These are phyloP conservation scores for Phytophthora megakarya DNA, from an alignment of 352 stramenopile species.

Conservation along the genomic window DNA sequence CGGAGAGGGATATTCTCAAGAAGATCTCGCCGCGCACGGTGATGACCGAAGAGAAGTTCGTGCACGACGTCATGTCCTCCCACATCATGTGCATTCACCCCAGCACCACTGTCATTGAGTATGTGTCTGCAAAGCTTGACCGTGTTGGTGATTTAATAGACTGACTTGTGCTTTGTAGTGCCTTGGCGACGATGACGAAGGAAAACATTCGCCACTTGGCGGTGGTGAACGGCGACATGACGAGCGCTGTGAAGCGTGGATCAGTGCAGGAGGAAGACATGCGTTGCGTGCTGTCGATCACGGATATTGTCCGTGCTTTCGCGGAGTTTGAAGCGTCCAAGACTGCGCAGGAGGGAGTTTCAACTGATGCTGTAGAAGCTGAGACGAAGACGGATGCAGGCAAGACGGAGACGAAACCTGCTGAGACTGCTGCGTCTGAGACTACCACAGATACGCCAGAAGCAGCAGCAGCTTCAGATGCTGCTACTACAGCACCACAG, in stretches of 20 bases:
- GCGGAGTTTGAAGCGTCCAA: conserved; percentile 69
- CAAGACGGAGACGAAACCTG: conserved; percentile 9
- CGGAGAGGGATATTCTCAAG: conserved; percentile 80
- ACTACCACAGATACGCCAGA: conserved; percentile 9
- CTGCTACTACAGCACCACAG: conserved; percentile 3
- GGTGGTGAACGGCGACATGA: conserved; percentile 80
- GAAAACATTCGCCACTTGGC: conserved; percentile 86
- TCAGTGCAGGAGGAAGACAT: conserved; percentile 84
- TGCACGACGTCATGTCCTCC: conserved; percentile 84
- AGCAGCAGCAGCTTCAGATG: conserved; percentile 1
- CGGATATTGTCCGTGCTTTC: conserved; percentile 83
- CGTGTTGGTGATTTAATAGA: not conserved
- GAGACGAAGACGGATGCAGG: conserved; percentile 3
- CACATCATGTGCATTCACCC: conserved; percentile 88
- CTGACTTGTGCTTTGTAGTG: conserved; percentile 40
- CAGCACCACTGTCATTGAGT: conserved; percentile 84
- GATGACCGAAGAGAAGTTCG: conserved; percentile 50
- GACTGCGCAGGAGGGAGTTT: conserved; percentile 24
- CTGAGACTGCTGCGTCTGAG: conserved; percentile 9
- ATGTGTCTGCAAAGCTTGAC: conserved; percentile 16
- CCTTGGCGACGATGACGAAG: conserved; percentile 86
- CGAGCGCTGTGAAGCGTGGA: conserved; percentile 70
- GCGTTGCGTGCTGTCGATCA: conserved; percentile 86
- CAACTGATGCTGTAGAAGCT: not conserved
- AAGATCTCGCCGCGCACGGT: conserved; percentile 69